These are phyloP conservation scores for Penicillium sp. DNA, from an alignment of 2,329 filamentous ascomycete species.

Conservation along the genomic window DNA sequence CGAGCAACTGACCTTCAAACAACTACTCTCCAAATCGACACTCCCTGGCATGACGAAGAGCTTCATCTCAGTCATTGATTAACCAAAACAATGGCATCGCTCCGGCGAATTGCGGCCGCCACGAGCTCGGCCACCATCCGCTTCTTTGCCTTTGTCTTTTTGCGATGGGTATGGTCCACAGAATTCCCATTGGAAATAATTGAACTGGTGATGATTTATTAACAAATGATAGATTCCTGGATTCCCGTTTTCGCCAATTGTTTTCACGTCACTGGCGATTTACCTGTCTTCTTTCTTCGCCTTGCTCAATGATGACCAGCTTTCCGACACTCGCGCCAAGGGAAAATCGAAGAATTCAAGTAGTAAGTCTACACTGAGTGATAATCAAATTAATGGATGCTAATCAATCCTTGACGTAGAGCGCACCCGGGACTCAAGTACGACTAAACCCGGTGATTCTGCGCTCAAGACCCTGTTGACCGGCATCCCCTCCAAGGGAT, in stretches of 20 bases:
- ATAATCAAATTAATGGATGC: background rate
- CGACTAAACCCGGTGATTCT: conserved; percentile 16
- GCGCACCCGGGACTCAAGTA: background rate
- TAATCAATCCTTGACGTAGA: conserved; percentile 1
- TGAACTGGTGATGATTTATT: too few relatives aligned
- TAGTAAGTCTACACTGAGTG: too few relatives aligned
- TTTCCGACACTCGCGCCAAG: background rate
- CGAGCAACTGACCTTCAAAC: background rate
- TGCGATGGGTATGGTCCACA: conserved; percentile 41
- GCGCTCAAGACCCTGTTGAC: conserved; percentile 62
- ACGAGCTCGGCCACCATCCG: conserved; percentile 36
- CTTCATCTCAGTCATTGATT: background rate
- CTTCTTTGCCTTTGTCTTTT: conserved; percentile 36
- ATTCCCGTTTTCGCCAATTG: background rate
- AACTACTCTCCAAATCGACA: too few relatives aligned
- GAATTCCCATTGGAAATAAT: background rate
- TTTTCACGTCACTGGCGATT: background rate
- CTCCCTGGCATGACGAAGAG: too few relatives aligned
- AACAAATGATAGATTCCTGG: too few relatives aligned
- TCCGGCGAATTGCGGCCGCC: conserved; percentile 29
- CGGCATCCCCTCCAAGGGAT: conserved; percentile 69
- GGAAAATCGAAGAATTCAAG: background rate
- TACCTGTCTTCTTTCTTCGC: background rate
- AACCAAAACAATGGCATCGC: conserved; percentile 26
- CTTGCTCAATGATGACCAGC: too few relatives aligned